Evolutionary conservation across 1,139 yeast species (phyloP), one percentile per base, ranked within the genome.

Genomic region (Magnusiomyces suaveolens): DNA sequence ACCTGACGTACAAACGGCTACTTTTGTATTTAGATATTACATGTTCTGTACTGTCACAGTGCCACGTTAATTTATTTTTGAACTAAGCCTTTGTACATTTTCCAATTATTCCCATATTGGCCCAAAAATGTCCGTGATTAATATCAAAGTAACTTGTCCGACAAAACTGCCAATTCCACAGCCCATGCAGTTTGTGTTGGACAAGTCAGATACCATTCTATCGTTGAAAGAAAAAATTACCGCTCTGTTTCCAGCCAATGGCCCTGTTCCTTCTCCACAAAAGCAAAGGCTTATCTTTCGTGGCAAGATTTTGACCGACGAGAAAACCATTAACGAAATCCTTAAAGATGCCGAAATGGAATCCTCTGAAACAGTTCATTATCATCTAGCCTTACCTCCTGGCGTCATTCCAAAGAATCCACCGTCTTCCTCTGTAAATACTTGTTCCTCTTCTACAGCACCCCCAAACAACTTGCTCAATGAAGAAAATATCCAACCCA

Each of bases 201-300:
- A 43, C 18, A 48, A 43, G 14, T 48, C 44, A 14, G 23, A 51
- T 18, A 48, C 54, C 10, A 33, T 56, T 18, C 23, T 48, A 12
- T 38, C 47, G 12, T 50, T 51, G 4, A 47, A 48, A 46, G 12
- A 46, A 1, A 24, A 25, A 32, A 54, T 54, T 10, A 20, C 39
- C 1, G 29, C 43, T 3, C 47, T 41, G 25, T 54, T 54, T 26
- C 56, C 56, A 2, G 23, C 33, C 12, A 43, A 26, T 6, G 46
- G 41, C 23, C 44, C 51, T 18, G 52, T 41, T 12, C 56, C 56
- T 3, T 25, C 51, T 2, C 52, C 54, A 20, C 54, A 56, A 20
- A 25, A 54, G n/a, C 56, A 53, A 46, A 51, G 58, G 3, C 26
- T 56, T 33, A 56, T 56, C 24, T 56, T 56, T 29, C 48, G 58